Evolutionary conservation across 1,284 basidiomycete species (phyloP).

Genomic region (Hemileia vastatrix): DNA sequence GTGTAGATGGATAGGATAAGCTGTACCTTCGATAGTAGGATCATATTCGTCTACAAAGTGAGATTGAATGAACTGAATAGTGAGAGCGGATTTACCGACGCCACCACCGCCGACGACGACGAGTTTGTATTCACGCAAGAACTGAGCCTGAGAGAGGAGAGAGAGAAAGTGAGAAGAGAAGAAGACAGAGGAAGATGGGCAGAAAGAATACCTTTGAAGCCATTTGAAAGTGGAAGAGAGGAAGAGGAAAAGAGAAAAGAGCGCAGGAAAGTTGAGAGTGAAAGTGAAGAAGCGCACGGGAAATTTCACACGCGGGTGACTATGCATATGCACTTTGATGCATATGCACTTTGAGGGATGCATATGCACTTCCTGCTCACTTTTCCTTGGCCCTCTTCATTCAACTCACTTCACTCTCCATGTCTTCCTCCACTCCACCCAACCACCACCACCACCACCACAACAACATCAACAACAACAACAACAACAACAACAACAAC

Average conservation of each 20-base stretch:
- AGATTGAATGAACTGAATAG: constrained; percentile 51
- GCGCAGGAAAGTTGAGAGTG: background rate
- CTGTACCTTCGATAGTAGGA: constrained; percentile 94
- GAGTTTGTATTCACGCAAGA: constrained; percentile 88
- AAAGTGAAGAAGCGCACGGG: background rate
- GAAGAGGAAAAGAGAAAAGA: background rate
- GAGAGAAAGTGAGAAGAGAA: background rate
- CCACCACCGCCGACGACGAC: constrained; percentile 98
- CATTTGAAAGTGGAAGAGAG: background rate
- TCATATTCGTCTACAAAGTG: constrained; percentile 99
- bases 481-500: background rate
- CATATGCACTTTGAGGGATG: background rate
- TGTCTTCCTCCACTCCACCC: background rate
- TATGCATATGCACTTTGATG: background rate
- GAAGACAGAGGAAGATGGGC: background rate
- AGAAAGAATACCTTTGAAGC: background rate
- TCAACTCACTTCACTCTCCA: too few relatives aligned
- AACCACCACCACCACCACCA: background rate
- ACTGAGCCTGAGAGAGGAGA: constrained; percentile 60
- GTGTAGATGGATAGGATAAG: too few relatives aligned
- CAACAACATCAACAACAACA: constrained; percentile 1
- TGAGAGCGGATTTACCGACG: constrained; percentile 48
- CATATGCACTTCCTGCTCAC: too few relatives aligned
- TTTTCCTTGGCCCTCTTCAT: too few relatives aligned
- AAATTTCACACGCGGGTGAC: background rate